Base-by-base conservation (phyloP, 768 basidiomycete genomes). In the Scleroderma bovista region DNA sequence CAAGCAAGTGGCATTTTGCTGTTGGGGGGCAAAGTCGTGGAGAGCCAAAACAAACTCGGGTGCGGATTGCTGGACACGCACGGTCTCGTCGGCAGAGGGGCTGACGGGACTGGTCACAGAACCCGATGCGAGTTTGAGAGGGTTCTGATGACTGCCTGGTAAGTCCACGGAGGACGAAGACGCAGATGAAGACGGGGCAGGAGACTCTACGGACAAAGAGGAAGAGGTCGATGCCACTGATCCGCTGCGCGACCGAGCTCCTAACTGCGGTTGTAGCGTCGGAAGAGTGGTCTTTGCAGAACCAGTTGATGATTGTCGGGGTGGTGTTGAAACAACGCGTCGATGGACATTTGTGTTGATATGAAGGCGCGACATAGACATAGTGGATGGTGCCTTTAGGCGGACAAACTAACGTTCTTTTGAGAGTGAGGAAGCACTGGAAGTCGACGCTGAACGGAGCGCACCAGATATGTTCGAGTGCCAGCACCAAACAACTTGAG, bases 41-140 rank as follows among this genome's bases (percentile, higher is more conserved):
- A 95, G 86, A 3, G 95, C 93, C 20, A 91, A 72, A 5, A 94
- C 93, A 66, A 84, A 92, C 63, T 90, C 89, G 16, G 79, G 68
- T 29, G 62, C 69, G 33, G 60, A 50, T 1, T 62, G 19, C 36
- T 60, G 62, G 3, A 74, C 58, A 32, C 73, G 75, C 45, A 76
- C 68, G 20, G 77, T 76, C 46, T 81, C 78, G 22, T 81, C 80
- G 39, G 73, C 62, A 13, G 63, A 61, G 17, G 73, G 70, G 48
- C 70, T 75, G 26, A 65, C 59, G 6, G 78, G 73, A 43, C 69
- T 79, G 15, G 69, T 41, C 6, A 32, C 51, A 31, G 56, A 46
- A 11, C 49, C 55, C 23, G 47, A 44, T 9, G 34, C 44, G 29
- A 44, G 51, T 22, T 58, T 56, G 4, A 74, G 71, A n/a, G 74